Conservation (phyloP, 2,329 filamentous ascomycete species). For the Sphaerulina vaccinii region DNA sequence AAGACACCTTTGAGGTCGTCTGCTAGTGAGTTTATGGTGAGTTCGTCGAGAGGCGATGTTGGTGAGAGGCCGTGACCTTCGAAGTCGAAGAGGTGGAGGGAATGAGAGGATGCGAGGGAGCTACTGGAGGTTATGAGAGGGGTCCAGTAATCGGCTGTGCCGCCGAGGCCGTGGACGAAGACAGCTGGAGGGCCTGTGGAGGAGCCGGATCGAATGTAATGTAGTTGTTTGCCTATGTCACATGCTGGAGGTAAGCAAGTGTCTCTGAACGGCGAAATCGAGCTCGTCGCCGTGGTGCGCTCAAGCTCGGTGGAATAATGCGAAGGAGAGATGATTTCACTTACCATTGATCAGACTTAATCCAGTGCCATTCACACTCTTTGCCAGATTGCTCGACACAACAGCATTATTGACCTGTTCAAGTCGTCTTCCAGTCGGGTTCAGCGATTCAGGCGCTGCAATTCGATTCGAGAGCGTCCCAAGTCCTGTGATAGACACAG, state of each 20-base stretch:
- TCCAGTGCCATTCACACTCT: conserved; percentile 32
- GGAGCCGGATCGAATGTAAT: too few relatives aligned
- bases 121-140: conserved; percentile 46
- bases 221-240: too few relatives aligned
- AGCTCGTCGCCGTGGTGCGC: too few relatives aligned
- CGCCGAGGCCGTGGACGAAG: conserved; percentile 58
- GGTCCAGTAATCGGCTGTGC: conserved; percentile 45
- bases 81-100: conserved; percentile 48
- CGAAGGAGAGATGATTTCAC: too few relatives aligned
- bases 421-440: too few relatives aligned
- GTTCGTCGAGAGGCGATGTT: conserved; percentile 45
- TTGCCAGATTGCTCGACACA: conserved; percentile 3
- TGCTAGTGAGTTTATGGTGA: conserved; percentile 48
- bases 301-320: too few relatives aligned
- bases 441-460: background rate
- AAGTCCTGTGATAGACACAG: conserved; percentile 44
- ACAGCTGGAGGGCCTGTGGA: conserved; percentile 30
- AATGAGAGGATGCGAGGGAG: conserved; percentile 30
- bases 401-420: too few relatives aligned
- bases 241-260: background rate
- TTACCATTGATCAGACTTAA: background rate
- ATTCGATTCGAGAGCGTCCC: conserved; percentile 42
- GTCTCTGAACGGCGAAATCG: too few relatives aligned
- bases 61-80: conserved; percentile 58
- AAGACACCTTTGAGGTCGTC: conserved; percentile 42